Evolutionary conservation across 768 basidiomycete species (phyloP).

Genomic region (Tricholoma matsutake): DNA sequence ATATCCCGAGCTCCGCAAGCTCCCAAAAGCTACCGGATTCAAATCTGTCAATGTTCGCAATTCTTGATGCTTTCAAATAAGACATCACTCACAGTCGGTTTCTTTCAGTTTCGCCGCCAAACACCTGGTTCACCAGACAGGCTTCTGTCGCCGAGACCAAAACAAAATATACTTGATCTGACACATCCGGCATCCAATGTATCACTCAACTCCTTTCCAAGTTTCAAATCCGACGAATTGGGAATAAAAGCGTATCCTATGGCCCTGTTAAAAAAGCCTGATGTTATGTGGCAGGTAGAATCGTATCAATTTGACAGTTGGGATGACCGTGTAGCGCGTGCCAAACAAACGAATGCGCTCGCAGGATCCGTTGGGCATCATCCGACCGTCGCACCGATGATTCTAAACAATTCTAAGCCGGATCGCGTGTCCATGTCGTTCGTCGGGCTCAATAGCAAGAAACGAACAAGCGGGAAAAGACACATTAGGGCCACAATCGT

Average conservation of each 20-base stretch:
- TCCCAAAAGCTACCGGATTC: constrained; percentile 28
- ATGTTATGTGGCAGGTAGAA: constrained; percentile 19
- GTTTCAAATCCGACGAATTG: constrained; percentile 13
- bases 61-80: background rate
- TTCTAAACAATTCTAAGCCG: constrained; percentile 16
- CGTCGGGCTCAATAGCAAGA: constrained; percentile 32
- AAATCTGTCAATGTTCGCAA: constrained; percentile 35
- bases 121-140: constrained; percentile 34
- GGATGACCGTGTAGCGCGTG: constrained; percentile 15
- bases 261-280: constrained; percentile 24
- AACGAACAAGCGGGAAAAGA: constrained; percentile 28
- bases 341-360: constrained; percentile 6
- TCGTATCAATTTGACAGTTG: constrained; percentile 15
- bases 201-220: constrained; percentile 12
- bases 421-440: constrained; percentile 37
- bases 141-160: constrained; percentile 8
- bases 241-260: constrained; percentile 29
- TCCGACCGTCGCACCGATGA: constrained; percentile 11
- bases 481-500: constrained; percentile 30
- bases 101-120: constrained; percentile 36
- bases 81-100: background rate
- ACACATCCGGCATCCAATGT: constrained; percentile 21
- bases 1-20: constrained; percentile 32
- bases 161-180: constrained; percentile 24
- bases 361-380: constrained; percentile 1